Conservation (phyloP, 73 alveolate species). For the Paramecium bursaria region DNA sequence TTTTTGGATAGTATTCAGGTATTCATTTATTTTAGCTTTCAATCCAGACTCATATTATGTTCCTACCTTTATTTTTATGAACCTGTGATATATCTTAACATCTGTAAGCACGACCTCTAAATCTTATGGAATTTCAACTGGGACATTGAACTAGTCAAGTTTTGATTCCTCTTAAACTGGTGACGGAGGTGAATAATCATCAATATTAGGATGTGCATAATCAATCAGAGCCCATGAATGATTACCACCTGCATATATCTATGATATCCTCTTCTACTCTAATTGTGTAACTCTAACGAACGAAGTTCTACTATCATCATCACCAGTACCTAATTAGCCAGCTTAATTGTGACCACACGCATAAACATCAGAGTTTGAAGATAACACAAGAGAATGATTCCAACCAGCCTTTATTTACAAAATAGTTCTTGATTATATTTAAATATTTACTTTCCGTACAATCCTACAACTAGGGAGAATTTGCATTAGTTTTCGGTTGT, state of each 20-base stretch:
- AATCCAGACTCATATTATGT: background rate
- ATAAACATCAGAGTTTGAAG: slow-evolving; percentile 88
- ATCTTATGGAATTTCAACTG: slow-evolving; percentile 19
- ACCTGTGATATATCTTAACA: slow-evolving; percentile 43
- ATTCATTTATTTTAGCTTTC: slow-evolving; percentile 39
- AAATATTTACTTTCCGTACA: slow-evolving; percentile 49
- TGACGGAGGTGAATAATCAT: slow-evolving; percentile 76
- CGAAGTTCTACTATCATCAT: slow-evolving; percentile 81
- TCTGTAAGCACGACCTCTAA: slow-evolving; percentile 39
- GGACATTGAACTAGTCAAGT: background rate
- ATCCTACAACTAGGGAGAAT: slow-evolving; percentile 89
- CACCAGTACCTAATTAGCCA: slow-evolving; percentile 93
- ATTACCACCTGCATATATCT: slow-evolving; percentile 96
- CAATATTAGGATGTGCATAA: slow-evolving; percentile 86
- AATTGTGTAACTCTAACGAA: slow-evolving; percentile 84
- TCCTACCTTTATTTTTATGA: slow-evolving; percentile 16
- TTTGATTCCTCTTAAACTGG: slow-evolving; percentile 57
- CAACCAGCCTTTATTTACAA: slow-evolving; percentile 96
- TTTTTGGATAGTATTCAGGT: slow-evolving; percentile 14
- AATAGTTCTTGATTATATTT: slow-evolving; percentile 71
- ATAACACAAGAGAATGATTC: slow-evolving; percentile 94
- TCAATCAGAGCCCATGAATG: slow-evolving; percentile 97
- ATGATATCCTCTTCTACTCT: slow-evolving; percentile 83
- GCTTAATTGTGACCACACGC: slow-evolving; percentile 94
- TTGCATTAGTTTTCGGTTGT: slow-evolving; percentile 84